Evolutionary conservation across 768 basidiomycete species (phyloP), one percentile per base, ranked within the genome.

Genomic region (Crassisporium funariophilum): DNA sequence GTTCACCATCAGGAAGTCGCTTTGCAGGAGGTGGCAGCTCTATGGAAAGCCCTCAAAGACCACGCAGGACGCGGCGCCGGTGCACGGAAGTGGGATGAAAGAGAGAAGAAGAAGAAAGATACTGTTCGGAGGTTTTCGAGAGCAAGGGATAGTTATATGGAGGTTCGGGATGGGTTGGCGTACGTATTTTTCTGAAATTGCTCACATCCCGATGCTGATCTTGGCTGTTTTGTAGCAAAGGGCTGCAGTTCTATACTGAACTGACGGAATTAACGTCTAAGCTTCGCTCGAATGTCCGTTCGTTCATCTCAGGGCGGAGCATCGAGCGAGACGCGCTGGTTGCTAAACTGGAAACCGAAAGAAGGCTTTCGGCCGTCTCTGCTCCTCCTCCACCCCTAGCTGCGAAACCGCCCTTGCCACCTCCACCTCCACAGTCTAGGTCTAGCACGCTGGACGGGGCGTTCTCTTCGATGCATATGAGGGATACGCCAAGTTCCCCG

Each of bases 161-260:
- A 97, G 64, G 85, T 93, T 24, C 75, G 87, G 5, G 87, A 88
- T 61, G 94, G 94, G 12, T 62, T 95, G 34, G 82, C 81, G 89
- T 91, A 62, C 50, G 88, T 83, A 36, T 47, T 25, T n/a, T 29
- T 42, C 46, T 21, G 23, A 27, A 33, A 33, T 41, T 36, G 29
- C 34, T n/a, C 46, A 29, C 41, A 19, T 36, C 34, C 19, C 35
- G 16, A 41, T 19, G 3, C 48, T 44, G 5, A 58, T 54, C 17
- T 33, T 17, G 34, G 51, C 46, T 39, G 23, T 34, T 34, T 10
- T 54, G 53, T 62, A 93, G 90, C 10, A 95, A 94, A 63, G 95
- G 95, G 0, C 71, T 92, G 1, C 82, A 87, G 35, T 99, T 95
- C 67, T 98, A 99, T 63, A 75, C 73, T 5, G 91, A 95, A 52